phyloP scores from a whole-genome alignment of 116 monocot species.

The Iris pallida region DNA sequence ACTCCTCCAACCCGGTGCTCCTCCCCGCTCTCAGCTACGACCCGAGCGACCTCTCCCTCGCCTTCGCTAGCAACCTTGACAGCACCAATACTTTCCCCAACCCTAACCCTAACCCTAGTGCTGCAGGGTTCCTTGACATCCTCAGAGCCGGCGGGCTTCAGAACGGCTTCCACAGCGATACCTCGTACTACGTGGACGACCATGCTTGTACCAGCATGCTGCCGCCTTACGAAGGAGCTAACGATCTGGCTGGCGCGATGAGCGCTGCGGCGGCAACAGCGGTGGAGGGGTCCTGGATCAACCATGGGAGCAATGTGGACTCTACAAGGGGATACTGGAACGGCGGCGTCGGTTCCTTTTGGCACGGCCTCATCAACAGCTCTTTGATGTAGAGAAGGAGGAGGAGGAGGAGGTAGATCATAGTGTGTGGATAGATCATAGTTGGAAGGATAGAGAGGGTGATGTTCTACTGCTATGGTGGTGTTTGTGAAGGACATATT shows the following conservation, averaged over 20 bases:
- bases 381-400: slow-evolving; percentile 4
- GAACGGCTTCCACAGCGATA: background rate
- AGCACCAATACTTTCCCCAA: background rate
- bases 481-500: too few species aligned
- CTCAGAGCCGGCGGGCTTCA: background rate
- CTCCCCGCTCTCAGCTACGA: slow-evolving; percentile 1
- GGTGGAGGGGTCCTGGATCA: background rate
- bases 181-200: background rate
- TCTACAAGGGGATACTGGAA: slow-evolving; percentile 3
- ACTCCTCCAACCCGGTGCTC: background rate
- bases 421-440: background rate
- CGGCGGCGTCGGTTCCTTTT: background rate
- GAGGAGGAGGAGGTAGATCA: background rate
- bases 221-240: background rate
- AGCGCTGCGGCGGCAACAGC: background rate
- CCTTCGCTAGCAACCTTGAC: background rate
- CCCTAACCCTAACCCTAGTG: slow-evolving; percentile 6
- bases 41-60: background rate
- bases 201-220: background rate
- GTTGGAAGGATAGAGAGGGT: too few species aligned
- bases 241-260: background rate
- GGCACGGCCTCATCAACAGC: slow-evolving; percentile 10
- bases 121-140: slow-evolving; percentile 1
- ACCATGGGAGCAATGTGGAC: background rate
- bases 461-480: too few species aligned